A percentile compares a stretch with the other conserved stretches of the same genome.
These are phyloP conservation scores for Entomortierella beljakovae DNA, from an alignment of 192 early-diverging fungal genomes.

Conservation along the genomic window DNA sequence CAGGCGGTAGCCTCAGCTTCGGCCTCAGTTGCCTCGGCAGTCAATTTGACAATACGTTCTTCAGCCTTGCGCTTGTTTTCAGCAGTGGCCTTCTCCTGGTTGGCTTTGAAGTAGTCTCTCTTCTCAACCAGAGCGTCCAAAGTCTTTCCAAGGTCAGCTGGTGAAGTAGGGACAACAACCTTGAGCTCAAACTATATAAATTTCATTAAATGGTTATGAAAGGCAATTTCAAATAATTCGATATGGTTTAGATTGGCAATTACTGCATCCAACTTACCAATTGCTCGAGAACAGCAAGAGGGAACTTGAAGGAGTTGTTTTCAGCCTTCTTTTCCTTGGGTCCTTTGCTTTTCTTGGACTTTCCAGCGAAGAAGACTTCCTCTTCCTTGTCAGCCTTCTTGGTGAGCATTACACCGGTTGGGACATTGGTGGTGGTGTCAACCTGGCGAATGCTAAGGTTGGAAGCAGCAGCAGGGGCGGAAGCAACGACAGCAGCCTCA, in stretches of 20 bases:
- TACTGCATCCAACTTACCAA: too few species aligned
- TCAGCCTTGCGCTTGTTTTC: constrained; percentile 92
- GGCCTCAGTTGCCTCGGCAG: constrained; percentile 21
- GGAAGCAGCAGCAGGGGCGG: constrained; percentile 53
- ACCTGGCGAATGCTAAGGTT: constrained; percentile 64
- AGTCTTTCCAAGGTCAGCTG: constrained; percentile 73
- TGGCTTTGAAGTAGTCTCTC: constrained; percentile 77
- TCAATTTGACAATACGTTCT: constrained; percentile 76
- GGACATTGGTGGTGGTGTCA: constrained; percentile 69
- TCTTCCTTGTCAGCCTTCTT: constrained; percentile 84
- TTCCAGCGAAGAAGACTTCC: constrained; percentile 81
- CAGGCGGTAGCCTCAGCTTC: constrained; percentile 42
- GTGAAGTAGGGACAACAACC: constrained; percentile 81
- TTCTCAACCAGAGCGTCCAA: constrained; percentile 79
- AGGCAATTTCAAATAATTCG: too few species aligned
- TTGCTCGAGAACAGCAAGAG: constrained; percentile 82
- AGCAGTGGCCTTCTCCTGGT: constrained; percentile 81
- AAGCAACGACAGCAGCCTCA: constrained; percentile 36
- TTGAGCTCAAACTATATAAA: constrained; percentile 62
- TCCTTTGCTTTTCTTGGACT: constrained; percentile 72
- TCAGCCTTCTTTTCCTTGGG: constrained; percentile 58
- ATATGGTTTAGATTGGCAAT: too few species aligned
- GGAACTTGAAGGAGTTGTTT: constrained; percentile 69
- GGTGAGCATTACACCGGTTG: constrained; percentile 80
- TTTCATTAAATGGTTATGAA: too few species aligned